Evolutionary conservation across 495 filamentous ascomycete genomes (phyloP), one percentile per base, ranked within the genome.

Genomic region (Podospora didyma): DNA sequence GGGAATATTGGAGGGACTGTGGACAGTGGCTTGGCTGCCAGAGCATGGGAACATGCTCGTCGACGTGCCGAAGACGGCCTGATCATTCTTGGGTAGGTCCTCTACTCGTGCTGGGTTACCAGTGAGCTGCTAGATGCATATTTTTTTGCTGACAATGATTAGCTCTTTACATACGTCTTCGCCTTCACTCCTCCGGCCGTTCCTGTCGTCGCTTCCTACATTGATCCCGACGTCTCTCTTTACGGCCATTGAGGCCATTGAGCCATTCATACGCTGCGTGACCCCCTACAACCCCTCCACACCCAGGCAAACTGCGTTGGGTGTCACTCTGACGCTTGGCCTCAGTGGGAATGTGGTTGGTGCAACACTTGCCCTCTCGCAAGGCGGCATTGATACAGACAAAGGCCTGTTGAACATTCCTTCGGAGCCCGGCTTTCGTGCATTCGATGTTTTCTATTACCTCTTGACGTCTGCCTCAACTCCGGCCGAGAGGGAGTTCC

Each of bases 391-490:
- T 57, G 89, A 97, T 69, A 92, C 92, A 7, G 70, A 77, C 11
- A 84, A 85, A 56, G 94, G 94, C 21, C 77, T 98, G 21, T 78
- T 97, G 24, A 84, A 90, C 37, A 82, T 97, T 23, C 89, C 94
- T 0, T 69, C 83, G 0, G 85, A 96, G 66, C 56, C 83, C 7
- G 94, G 95, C 20, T 91, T 89, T 66, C 86, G 94, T 55, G 94
- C 93, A n/a, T 98, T 97, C 63, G 92, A 98, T 66, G 95, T 92
- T 24, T 98, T 97, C 70, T 98, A 98, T 73, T 97, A 97, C 61
- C 83, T 98, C 2, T 78, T 96, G 21, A 95, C 92, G 1, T 89
- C 88, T 24, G 86, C 90, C 14, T 95, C 94, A 0, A 95, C 92
- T 2, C 88, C 87, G 1, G 90, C 91, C 1, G 94, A 98, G 74